These are phyloP conservation scores for Penicillium angulare DNA, from an alignment of 495 filamentous ascomycete genomes.

Conservation along the genomic window DNA sequence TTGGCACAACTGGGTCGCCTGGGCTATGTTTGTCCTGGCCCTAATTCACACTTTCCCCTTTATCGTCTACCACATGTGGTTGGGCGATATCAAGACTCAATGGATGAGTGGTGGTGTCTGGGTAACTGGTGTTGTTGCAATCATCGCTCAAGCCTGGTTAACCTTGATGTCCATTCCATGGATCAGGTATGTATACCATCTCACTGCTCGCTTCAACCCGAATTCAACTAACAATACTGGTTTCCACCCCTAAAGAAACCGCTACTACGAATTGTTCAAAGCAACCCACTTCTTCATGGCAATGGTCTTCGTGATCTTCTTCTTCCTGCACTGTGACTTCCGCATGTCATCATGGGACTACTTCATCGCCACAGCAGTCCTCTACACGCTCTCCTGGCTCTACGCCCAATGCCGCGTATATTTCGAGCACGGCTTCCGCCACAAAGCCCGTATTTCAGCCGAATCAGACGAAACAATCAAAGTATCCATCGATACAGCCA, in stretches of 20 bases:
- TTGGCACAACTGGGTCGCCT: slow-evolving; percentile 54
- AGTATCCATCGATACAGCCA: slow-evolving; percentile 39
- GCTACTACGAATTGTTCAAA: slow-evolving; percentile 62
- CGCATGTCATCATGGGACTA: slow-evolving; percentile 54
- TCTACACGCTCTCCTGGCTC: slow-evolving; percentile 44
- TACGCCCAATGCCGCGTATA: slow-evolving; percentile 42
- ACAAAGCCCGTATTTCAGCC: slow-evolving; percentile 39
- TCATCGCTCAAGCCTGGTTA: slow-evolving; percentile 55
- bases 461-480: slow-evolving; percentile 36
- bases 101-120: slow-evolving; percentile 48
- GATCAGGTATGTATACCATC: slow-evolving; percentile 39
- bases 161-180: slow-evolving; percentile 49
- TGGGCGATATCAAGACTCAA: slow-evolving; percentile 47
- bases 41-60: slow-evolving; percentile 60
- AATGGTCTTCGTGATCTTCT: slow-evolving; percentile 53
- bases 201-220: background rate
- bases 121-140: slow-evolving; percentile 54
- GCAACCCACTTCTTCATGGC: slow-evolving; percentile 51
- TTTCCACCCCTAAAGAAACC: slow-evolving; percentile 37
- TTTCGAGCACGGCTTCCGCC: slow-evolving; percentile 39
- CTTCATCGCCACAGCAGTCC: slow-evolving; percentile 49
- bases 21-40: slow-evolving; percentile 52
- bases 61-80: slow-evolving; percentile 49
- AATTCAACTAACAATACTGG: background rate
- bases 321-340: slow-evolving; percentile 60